Evolutionary conservation across 768 basidiomycete species (phyloP), one percentile per base, ranked within the genome.

Genomic region (Podaxis sp.): DNA sequence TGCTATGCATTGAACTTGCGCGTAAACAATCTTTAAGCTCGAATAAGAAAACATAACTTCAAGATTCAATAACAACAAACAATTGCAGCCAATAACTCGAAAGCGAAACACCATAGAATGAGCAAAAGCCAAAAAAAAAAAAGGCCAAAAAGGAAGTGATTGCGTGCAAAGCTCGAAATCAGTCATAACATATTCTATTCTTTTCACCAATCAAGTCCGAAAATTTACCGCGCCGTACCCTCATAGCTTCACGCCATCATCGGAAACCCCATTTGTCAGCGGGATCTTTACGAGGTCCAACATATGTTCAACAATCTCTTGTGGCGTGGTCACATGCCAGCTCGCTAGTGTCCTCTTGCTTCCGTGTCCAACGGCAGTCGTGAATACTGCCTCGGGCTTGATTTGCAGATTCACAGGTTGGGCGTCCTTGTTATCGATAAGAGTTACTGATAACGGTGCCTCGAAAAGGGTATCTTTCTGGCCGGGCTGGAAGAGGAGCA

Each of bases 291-390:
- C 86, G 62, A 93, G 76, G 41, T 83, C 74, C 58, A 91, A 73
- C 82, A 96, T 85, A 66, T 90, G 85, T 7, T 90, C 90, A 24
- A 96, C 86, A 64, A 96, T 85, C 78, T 96, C 95, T 58, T 85
- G 85, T 13, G 96, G 92, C 51, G 88, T 87, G 64, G 91, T 93
- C 57, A 97, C 90, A 75, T 97, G 95, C 93, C 94, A 96, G 51
- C 84, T 85, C 20, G 95, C 96, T 55, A 95, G 78, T 53, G 96
- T 98, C 68, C 91, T 85, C 79, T 96, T 96, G 70, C 84, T 87
- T 68, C 87, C 87, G 64, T 91, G 91, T 1, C 96, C 96, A n/a
- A 98, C 94, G 30, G 93, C 90, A 5, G 93, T 94, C 22, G 95
- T 93, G 81, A 96, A 98, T 49, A 96, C 79, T 24, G 83, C 86